A percentile compares a stretch with the other conserved stretches of the same genome.
Evolutionary conservation across 805 yeast species (phyloP).

Genomic region (Teunomyces tritomae): DNA sequence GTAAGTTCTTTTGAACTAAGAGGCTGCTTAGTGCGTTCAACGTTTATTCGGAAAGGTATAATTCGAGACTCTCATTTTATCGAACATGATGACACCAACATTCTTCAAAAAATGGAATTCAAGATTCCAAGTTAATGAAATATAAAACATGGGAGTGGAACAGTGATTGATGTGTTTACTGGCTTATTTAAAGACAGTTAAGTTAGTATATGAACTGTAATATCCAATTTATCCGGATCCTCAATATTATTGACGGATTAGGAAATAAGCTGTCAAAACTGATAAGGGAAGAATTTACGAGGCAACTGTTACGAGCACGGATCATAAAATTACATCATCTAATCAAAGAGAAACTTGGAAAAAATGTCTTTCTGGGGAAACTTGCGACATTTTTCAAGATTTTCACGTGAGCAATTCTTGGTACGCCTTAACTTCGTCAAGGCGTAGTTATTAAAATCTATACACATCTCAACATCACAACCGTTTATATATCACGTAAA

Average conservation of each 20-base stretch:
- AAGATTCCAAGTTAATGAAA: too few species aligned
- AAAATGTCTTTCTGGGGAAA: conserved; percentile 1
- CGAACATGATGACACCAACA: too few species aligned
- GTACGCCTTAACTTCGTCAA: too few species aligned
- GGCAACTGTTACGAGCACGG: background rate
- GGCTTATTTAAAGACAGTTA: background rate
- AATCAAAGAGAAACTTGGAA: background rate
- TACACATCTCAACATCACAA: background rate
- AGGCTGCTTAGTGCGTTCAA: too few species aligned
- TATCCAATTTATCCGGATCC: background rate
- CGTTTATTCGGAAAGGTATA: too few species aligned
- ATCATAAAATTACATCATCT: background rate
- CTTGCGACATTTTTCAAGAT: conserved; percentile 5
- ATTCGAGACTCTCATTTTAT: too few species aligned
- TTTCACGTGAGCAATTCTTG: conserved; percentile 4
- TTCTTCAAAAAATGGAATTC: too few species aligned
- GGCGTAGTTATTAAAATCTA: too few species aligned
- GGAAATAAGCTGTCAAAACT: background rate
- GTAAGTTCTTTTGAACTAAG: too few species aligned
- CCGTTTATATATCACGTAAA: conserved; percentile 18
- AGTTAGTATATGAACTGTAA: background rate
- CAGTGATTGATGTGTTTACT: too few species aligned
- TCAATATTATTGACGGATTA: background rate
- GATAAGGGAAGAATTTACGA: conserved; percentile 2
- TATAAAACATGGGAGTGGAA: too few species aligned